Evolutionary conservation across 305 asterid species (phyloP), one percentile per base, ranked within the genome.

Genomic region (Rubia occidens): DNA sequence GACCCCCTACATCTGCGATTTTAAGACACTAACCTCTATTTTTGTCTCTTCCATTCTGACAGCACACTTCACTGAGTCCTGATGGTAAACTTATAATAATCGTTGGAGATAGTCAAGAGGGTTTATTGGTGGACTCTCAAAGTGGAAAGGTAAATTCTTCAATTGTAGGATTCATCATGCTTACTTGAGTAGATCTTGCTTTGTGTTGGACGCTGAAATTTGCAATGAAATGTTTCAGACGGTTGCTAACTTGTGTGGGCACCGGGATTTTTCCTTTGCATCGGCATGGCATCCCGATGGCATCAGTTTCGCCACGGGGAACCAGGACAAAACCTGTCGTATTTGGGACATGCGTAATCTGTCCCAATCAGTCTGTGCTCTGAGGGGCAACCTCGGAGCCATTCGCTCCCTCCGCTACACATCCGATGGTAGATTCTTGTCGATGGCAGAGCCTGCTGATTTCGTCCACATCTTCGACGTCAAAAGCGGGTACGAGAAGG

Each of bases 61-160:
- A 92, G 98, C 96, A 93, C 80, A 84, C 97, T 17, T 85, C 97
- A 35, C 82, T 88, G 62, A 83, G 93, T 67, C 96, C 97, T 26
- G 90, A 90, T 76, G 88, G 95, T 39, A 89, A 84, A 79, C 85
- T 86, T 75, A 83, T 94, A 60, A 49, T 82, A 71, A 73, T 94
- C 59, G 96, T 90, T 73, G 97, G 96, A 65, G 99, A 90, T 75
- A 80, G 89, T 81, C 90, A 84, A 5, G 83, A 82, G 47, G 84
- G 93, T 61, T 21, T 85, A 26, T 75, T 94, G 85, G 93, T 87
- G 70, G 96, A 94, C 69, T 82, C 88, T 21, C 82, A 78, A 69
- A 85, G 78, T 65, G 96, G 92, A 72, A 82, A 89, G 96, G 98
- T 89, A 75, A 10, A 15, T 55, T 20, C n/a, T 42, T 43, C 26